Evolutionary conservation across 1,284 basidiomycete genomes (phyloP).

Genomic region (Agaricales sp.): DNA sequence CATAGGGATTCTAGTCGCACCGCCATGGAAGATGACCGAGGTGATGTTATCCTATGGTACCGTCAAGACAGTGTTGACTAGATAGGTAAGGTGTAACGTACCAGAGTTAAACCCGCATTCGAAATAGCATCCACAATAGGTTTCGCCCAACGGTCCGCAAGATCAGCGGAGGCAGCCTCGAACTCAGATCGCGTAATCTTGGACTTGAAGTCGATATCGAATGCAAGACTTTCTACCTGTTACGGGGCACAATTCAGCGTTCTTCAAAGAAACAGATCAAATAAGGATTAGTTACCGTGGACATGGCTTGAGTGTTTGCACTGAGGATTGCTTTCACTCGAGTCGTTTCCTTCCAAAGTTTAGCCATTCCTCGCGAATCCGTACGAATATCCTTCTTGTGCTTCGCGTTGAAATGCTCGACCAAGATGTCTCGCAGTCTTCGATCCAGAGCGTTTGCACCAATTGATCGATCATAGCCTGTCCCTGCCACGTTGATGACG

Average conservation of each 20-base stretch:
- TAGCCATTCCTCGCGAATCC: constrained; percentile 85
- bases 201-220: constrained; percentile 85
- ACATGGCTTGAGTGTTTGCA: constrained; percentile 77
- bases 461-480: constrained; percentile 71
- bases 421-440: constrained; percentile 74
- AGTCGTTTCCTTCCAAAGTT: constrained; percentile 88
- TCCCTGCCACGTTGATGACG: constrained; percentile 66
- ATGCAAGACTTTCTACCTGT: constrained; percentile 79
- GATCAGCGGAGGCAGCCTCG: constrained; percentile 60
- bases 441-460: constrained; percentile 83
- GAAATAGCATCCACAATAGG: constrained; percentile 75
- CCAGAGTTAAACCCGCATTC: constrained; percentile 59
- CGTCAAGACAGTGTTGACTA: neutral
- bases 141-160: constrained; percentile 51
- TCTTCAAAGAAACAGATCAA: constrained; percentile 6
- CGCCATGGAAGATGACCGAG: constrained; percentile 89
- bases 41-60: constrained; percentile 55
- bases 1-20: constrained; percentile 85
- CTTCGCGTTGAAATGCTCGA: constrained; percentile 66
- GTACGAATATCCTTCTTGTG: constrained; percentile 52
- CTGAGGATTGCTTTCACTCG: constrained; percentile 91
- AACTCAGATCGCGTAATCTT: constrained; percentile 72
- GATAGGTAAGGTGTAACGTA: constrained; percentile 21
- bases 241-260: constrained; percentile 7
- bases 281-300: constrained; percentile 40